Conservation (phyloP, 352 stramenopile species). For the Phytophthora uliginosa region DNA sequence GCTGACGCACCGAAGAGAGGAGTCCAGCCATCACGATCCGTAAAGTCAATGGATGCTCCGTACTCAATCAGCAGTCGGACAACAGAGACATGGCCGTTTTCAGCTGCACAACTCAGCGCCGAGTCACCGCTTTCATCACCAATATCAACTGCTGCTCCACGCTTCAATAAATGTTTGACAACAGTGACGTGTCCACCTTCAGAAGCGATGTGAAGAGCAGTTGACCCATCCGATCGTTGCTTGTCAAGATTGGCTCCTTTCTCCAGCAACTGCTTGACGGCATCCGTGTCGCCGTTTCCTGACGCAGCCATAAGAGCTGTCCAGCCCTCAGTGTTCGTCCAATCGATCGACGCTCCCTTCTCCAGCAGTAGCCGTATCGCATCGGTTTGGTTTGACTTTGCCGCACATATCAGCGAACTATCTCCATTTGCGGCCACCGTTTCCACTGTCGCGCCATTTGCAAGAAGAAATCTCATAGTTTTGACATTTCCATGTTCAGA, state of each 20-base stretch:
- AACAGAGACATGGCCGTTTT: not conserved
- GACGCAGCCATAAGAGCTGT: not conserved
- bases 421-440: not conserved
- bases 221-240: not conserved
- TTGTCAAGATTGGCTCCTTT: not conserved
- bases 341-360: not conserved
- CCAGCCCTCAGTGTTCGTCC: not conserved
- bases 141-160: not conserved
- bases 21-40: slow-evolving; percentile 1
- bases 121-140: not conserved
- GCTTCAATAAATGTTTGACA: not conserved
- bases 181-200: not conserved
- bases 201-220: slow-evolving; percentile 3
- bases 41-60: not conserved
- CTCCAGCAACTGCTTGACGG: not conserved
- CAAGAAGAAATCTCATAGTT: not conserved
- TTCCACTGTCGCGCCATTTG: not conserved
- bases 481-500: not conserved
- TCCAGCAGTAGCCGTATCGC: not conserved
- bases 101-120: not conserved
- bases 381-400: not conserved
- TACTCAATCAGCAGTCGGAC: not conserved
- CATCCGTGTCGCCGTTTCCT: not conserved
- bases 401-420: slow-evolving; percentile 1
- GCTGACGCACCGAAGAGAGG: not conserved